A percentile compares a stretch with the other conserved stretches of the same genome.
Conservation (phyloP, 2,329 filamentous ascomycete genomes). For the Tothia fuscella region DNA sequence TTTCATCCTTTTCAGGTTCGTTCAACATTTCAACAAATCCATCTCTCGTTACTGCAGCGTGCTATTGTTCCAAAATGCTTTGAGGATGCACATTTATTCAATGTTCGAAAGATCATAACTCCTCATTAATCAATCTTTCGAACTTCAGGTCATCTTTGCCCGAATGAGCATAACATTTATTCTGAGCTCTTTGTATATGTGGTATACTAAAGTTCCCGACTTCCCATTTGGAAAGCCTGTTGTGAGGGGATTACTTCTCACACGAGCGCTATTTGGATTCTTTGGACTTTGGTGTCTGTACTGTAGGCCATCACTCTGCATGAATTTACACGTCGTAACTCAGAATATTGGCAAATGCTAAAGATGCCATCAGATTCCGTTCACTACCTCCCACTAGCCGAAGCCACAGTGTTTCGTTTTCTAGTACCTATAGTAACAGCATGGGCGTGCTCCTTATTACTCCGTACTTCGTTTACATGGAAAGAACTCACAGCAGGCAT, state of each 20-base stretch:
- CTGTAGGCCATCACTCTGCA: not conserved
- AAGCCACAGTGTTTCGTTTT: slow-evolving; percentile 10
- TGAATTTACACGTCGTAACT: not conserved
- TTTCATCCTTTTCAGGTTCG: slow-evolving; percentile 7
- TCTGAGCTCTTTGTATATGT: slow-evolving; percentile 9
- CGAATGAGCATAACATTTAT: slow-evolving; percentile 9
- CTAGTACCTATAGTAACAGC: slow-evolving; percentile 5
- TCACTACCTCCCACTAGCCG: slow-evolving; percentile 9
- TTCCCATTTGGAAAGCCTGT: slow-evolving; percentile 4
- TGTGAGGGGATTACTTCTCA: slow-evolving; percentile 2
- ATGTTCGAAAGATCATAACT: not conserved
- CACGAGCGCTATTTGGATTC: slow-evolving; percentile 8
- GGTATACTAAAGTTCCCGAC: slow-evolving; percentile 7
- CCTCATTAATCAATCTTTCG: not conserved
- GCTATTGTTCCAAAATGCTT: no score
- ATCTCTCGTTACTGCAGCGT: no score
- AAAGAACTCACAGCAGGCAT: slow-evolving; percentile 6
- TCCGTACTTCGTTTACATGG: slow-evolving; percentile 1
- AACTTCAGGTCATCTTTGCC: slow-evolving; percentile 13
- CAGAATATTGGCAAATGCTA: no score
- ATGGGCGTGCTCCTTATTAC: slow-evolving; percentile 6
- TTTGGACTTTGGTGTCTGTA: slow-evolving; percentile 11
- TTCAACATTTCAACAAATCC: not conserved
- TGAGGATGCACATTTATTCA: no score
- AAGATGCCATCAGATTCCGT: slow-evolving; percentile 7